These are phyloP conservation scores for Tricholoma hemisulphureum DNA, from an alignment of 768 basidiomycete species.

Conservation along the genomic window DNA sequence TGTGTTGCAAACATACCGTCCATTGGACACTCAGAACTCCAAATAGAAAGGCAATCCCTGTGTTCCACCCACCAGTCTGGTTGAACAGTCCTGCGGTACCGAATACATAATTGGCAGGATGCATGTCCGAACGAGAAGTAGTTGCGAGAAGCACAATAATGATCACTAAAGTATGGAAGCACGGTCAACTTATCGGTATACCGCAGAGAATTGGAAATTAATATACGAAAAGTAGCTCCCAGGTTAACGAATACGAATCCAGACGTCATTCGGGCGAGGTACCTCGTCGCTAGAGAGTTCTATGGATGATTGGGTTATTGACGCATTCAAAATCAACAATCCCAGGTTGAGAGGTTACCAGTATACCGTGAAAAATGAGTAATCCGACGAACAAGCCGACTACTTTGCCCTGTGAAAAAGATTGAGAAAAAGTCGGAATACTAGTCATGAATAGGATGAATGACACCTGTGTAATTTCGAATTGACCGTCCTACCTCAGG, in stretches of 20 bases:
- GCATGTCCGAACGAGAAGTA: slow-evolving; percentile 75
- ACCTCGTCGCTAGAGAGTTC: slow-evolving; percentile 74
- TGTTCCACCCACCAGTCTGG: slow-evolving; percentile 76
- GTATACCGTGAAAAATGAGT: slow-evolving; percentile 72
- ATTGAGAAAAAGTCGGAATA: not conserved
- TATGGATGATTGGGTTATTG: slow-evolving; percentile 7
- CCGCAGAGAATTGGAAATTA: not conserved
- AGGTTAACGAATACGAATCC: slow-evolving; percentile 87
- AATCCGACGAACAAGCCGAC: slow-evolving; percentile 78
- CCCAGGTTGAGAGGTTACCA: slow-evolving; percentile 38
- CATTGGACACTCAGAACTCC: slow-evolving; percentile 86
- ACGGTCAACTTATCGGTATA: slow-evolving; percentile 3
- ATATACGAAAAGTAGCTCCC: slow-evolving; percentile 67
- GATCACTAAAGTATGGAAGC: slow-evolving; percentile 50
- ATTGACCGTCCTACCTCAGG: slow-evolving; percentile 47
- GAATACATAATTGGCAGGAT: slow-evolving; percentile 77
- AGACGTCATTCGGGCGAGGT: slow-evolving; percentile 71
- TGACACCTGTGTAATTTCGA: slow-evolving; percentile 51
- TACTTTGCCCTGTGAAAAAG: slow-evolving; percentile 50
- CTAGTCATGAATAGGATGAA: not conserved
- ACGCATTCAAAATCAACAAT: not conserved
- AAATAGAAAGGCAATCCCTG: slow-evolving; percentile 80
- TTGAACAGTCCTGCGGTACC: slow-evolving; percentile 73
- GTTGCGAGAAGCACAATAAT: slow-evolving; percentile 80
- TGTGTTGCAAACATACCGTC: slow-evolving; percentile 52